Evolutionary conservation across 768 basidiomycete genomes (phyloP), one percentile per base, ranked within the genome.

Genomic region (Boletus barrowsii): DNA sequence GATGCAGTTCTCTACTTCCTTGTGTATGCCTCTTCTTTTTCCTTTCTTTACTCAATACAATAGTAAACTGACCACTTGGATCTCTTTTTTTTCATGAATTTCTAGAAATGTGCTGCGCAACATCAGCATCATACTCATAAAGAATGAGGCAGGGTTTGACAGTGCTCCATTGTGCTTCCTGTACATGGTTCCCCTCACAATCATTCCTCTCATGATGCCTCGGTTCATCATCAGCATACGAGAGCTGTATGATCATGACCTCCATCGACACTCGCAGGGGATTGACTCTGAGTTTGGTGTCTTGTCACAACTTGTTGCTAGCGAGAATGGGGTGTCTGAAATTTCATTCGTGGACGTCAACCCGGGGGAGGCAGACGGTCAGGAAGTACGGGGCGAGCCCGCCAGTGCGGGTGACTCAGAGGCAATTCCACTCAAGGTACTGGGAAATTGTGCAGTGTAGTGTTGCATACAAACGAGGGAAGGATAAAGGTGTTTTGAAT

Each of bases 11-110:
- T 52, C 36, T 60, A 60, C n/a, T 59, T 60, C 36, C 0, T 55
- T 2, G 13, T 59, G 57, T 53, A 49, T 29, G 50, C 49, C 36
- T 17, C n/a, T 83, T 72, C 1, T 45, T 49, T 18, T 7, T 18
- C 20, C 13, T 13, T 20, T 26, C 3, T 2, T 11, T 15, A 39
- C 3, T 41, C 29, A 29, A 9, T 9, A 29, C 29, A 9, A 29
- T 29, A 29, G 29, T 29, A 9, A 22, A 5, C 13, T 10, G 14
- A 20, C 11, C 33, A 35, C 29, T 29, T 9, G 9, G 8, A 41
- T 20, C 0, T 22, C 22, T 22, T 41, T 41, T 22, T 22, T 1
- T 6, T 4, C 20, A 0, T 9, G 29, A 29, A 29, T 7, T 9
- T 42, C 5, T 10, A 50, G 41, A 20, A 22, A 33, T 3, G 10